phyloP scores from a whole-genome alignment of 2,329 filamentous ascomycete species.

The Monilinia vaccinii-corymbosi region DNA sequence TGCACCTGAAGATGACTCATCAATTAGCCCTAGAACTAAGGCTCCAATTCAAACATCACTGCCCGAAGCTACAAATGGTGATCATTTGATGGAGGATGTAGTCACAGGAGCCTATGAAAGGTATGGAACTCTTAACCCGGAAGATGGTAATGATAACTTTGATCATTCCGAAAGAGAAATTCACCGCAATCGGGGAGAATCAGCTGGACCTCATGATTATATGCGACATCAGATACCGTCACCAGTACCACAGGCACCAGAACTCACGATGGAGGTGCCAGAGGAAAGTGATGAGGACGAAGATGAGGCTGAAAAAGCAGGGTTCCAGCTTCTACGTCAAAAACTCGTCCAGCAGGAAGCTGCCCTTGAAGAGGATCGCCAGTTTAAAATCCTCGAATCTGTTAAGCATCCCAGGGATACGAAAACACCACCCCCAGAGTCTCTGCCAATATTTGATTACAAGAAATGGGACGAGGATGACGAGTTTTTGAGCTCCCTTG shows the following conservation, averaged over 20 bases:
- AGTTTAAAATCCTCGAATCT: constrained; percentile 10
- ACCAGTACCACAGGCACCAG: constrained; percentile 1
- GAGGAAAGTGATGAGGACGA: constrained; percentile 18
- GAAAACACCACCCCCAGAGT: constrained; percentile 25
- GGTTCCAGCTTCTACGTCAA: not conserved
- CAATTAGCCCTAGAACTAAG: not conserved
- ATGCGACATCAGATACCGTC: not conserved
- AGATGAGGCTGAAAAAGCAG: constrained; percentile 13
- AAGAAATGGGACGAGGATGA: constrained; percentile 22
- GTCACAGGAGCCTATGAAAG: not conserved
- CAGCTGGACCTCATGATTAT: not conserved
- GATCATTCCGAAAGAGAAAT: not conserved
- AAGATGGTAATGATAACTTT: not conserved
- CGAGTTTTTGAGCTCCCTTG: constrained; percentile 21
- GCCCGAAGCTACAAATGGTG: not conserved
- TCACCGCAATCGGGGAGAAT: not conserved
- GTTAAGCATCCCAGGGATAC: constrained; percentile 23
- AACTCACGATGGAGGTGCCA: constrained; percentile 9
- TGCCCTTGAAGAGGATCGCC: constrained; percentile 7
- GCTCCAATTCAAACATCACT: not conserved
- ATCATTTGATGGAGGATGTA: constrained; percentile 1
- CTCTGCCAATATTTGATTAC: constrained; percentile 20
- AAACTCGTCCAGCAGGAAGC: constrained; percentile 7
- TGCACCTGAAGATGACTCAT: not conserved
- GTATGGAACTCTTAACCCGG: not conserved